Base-by-base conservation (phyloP, 2,329 filamentous ascomycete species). In the Tothia fuscella region DNA sequence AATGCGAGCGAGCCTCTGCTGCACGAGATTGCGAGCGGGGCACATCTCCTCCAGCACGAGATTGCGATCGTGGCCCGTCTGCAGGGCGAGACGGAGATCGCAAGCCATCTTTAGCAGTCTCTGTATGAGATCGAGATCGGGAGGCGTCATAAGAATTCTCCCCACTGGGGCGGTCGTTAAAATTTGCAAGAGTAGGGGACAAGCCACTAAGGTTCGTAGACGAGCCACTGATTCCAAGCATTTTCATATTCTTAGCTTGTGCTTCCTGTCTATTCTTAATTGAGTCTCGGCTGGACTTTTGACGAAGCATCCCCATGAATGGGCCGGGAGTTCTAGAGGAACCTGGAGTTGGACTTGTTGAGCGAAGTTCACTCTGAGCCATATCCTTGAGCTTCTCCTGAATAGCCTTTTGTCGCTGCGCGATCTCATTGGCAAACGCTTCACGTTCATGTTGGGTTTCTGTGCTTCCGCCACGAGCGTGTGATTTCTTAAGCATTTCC, bases 391-490 rank as follows among this genome's bases (percentile, higher is more conserved):
- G 63, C 49, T 76, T 80, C 57, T 88, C 81, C 39, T 83, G 77
- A 6, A 88, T 80, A 1, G 79, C 73, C 22, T 74, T 74, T 42
- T 81, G 76, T 13, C 82, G 75, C 48, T 78, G 73, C 2, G 80
- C 82, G 29, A 88, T 69, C 51, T 86, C 80, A 40, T 71, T 76
- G 14, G 80, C 78, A 53, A 88, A 87, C 21, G 84, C 82, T 40
- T 84, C 76, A 4, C 72, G 69, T 40, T 79, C 76, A 21, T 67
- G 64, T 34, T 70, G 63, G 10, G 66, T 71, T 32, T 68, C 68
- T 5, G 63, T 66, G 52, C 70, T 73, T 37, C 59, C 59, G 43
- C 65, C 60, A 29, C 71, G 62, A 20, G 59, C 63, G 47, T 74
- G 71, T 33, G 26, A 17, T 17, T 59, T 58, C 43, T 57, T 61